phyloP scores from a whole-genome alignment of 2,329 filamentous ascomycete genomes.

The Aspergillus sp. region DNA sequence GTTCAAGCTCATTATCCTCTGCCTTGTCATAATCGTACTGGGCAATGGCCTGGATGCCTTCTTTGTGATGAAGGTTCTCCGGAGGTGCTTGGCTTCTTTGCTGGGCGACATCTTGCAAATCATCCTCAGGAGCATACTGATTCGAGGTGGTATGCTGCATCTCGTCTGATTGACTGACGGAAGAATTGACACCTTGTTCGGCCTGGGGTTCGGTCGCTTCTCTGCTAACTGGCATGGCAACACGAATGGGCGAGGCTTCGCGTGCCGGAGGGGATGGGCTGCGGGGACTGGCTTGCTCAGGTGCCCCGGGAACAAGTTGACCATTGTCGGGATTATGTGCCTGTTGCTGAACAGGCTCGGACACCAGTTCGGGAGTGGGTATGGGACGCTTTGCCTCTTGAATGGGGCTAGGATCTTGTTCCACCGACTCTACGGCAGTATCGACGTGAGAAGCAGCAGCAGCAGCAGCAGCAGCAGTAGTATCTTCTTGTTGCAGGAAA shows the following conservation, averaged over 20 bases:
- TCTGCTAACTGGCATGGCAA: slow-evolving; percentile 81
- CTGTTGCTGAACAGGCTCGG: slow-evolving; percentile 48
- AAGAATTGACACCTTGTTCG: slow-evolving; percentile 41
- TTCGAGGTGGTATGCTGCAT: slow-evolving; percentile 62
- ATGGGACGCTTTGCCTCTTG: slow-evolving; percentile 68
- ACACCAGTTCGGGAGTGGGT: slow-evolving; percentile 70
- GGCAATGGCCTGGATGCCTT: slow-evolving; percentile 72
- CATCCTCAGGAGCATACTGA: slow-evolving; percentile 65
- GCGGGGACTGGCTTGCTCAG: slow-evolving; percentile 48
- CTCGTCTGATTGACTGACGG: slow-evolving; percentile 60
- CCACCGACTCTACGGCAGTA: slow-evolving; percentile 73
- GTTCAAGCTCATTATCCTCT: slow-evolving; percentile 93
- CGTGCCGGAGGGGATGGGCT: slow-evolving; percentile 52
- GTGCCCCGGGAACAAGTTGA: slow-evolving; percentile 33
- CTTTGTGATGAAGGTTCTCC: slow-evolving; percentile 49
- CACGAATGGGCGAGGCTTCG: slow-evolving; percentile 73
- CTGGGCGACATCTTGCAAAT: slow-evolving; percentile 60
- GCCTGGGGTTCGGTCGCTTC: slow-evolving; percentile 48
- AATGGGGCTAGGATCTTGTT: slow-evolving; percentile 63
- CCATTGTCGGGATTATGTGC: slow-evolving; percentile 23
- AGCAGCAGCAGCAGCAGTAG: slow-evolving; percentile 54
- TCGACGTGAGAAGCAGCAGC: slow-evolving; percentile 74
- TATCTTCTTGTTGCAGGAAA: slow-evolving; percentile 48
- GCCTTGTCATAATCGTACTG: slow-evolving; percentile 98
- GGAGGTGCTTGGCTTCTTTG: slow-evolving; percentile 62